Percentiles rank a stretch among this genome's conserved stretches.
phyloP scores from a whole-genome alignment of 73 alveolate genomes.

The Halteria grandinella region DNA sequence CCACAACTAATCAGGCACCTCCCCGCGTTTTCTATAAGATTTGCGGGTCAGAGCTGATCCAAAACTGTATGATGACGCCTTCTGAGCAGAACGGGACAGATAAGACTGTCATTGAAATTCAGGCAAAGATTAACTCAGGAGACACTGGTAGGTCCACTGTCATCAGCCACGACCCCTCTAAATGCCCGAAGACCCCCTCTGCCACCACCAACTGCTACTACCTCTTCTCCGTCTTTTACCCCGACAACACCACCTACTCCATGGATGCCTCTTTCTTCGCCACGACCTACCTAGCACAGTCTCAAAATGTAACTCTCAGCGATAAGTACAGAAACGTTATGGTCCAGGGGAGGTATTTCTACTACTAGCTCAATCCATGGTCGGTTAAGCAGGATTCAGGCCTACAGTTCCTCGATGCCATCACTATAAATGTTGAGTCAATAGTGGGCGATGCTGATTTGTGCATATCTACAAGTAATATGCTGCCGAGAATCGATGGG shows the following conservation, averaged over 20 bases:
- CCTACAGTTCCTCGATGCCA: neutral
- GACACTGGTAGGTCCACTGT: neutral
- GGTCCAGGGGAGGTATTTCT: slow-evolving; percentile 3
- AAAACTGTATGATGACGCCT: too few relatives aligned
- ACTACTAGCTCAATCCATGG: slow-evolving; percentile 24
- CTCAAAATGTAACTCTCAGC: too few relatives aligned
- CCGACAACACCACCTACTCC: slow-evolving; percentile 1
- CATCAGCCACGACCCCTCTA: neutral
- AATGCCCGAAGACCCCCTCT: slow-evolving; percentile 16
- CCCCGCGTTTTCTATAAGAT: slow-evolving; percentile 19
- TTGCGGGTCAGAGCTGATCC: slow-evolving; percentile 31
- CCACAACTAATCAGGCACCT: slow-evolving; percentile 8
- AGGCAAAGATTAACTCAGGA: too few relatives aligned
- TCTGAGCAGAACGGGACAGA: too few relatives aligned
- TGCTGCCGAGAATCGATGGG: neutral
- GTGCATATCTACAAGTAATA: neutral
- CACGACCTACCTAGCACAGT: too few relatives aligned
- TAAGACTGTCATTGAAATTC: too few relatives aligned
- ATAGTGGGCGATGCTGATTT: slow-evolving; percentile 50
- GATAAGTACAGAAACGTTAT: slow-evolving; percentile 5
- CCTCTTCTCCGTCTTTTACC: neutral
- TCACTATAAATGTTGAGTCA: slow-evolving; percentile 24
- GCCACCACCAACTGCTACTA: slow-evolving; percentile 14
- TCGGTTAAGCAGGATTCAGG: slow-evolving; percentile 1
- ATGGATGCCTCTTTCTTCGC: neutral